Evolutionary conservation across 2,329 filamentous ascomycete genomes (phyloP), one percentile per base, ranked within the genome.

Genomic region (Fusarium pilosicola): DNA sequence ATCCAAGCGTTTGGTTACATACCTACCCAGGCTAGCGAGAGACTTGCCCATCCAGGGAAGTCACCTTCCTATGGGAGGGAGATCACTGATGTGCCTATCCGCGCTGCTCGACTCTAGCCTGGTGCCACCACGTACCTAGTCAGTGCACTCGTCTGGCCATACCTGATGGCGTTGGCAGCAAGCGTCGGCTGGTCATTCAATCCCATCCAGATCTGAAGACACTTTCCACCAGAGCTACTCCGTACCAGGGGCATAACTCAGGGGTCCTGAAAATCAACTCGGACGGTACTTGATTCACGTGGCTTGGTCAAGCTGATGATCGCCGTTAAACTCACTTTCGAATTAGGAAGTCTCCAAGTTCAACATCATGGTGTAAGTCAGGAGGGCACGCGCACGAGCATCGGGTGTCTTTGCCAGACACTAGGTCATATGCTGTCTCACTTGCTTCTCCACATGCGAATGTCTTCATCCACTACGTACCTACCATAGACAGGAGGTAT

Each of bases 231-330:
- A 67, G 30, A 57, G 26, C 57, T 72, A 70, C 32, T 34, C 32
- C 32, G 32, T 34, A 17, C 62, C 64, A 70, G 71, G 75, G 73
- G 65, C 49, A 28, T 52, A 67, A 64, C 51, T 71, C 61, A 68
- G 68, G 63, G 72, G 58, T 57, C 62, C 36, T 60, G 39, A 49
- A 49, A 56, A 56, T 44, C 68, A 75, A 70, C 64, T 78, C 62
- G 66, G 72, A 62, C 68, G 73, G 74, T 66, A 68, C 70, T 71
- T 75, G 68, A 64, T 75, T 78, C 74, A 75, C 76, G 67, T 78
- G 74, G 74, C 76, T 74, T 51, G 44, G 64, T 63, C 64, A 60
- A 63, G 62, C 62, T 55, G 62, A 42, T 28, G 72, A 73, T 76
- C 65, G 54, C 62, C 61, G 46, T 39, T 48, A 30, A 28, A 41